A percentile compares a stretch with the other conserved stretches of the same genome.
phyloP scores from a whole-genome alignment of 1,284 basidiomycete species.

The Naganishia sp. region DNA sequence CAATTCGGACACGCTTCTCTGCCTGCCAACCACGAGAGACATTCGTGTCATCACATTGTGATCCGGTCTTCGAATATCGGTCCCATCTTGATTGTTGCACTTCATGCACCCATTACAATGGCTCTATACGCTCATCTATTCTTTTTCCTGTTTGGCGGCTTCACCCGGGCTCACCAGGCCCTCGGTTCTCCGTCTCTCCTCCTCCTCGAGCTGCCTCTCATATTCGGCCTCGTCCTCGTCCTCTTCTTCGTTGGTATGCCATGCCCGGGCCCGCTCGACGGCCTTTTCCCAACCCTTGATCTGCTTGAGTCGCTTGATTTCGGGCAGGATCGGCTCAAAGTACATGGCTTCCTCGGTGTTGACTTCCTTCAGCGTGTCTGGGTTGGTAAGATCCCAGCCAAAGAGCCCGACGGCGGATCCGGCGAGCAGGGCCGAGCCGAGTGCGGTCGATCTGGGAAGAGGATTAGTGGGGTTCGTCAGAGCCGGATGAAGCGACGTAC shows the following conservation, averaged over 20 bases:
- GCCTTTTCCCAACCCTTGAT: constrained; percentile 82
- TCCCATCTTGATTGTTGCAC: no score
- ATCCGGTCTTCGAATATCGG: no score
- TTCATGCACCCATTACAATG: no score
- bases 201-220: constrained; percentile 30
- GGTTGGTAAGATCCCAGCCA: constrained; percentile 88
- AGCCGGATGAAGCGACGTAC: constrained; percentile 57
- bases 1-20: no score
- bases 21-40: no score
- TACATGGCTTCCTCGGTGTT: constrained; percentile 78
- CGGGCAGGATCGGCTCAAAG: constrained; percentile 67
- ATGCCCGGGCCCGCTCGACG: constrained; percentile 73
- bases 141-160: constrained; percentile 9
- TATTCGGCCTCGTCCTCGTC: constrained; percentile 32
- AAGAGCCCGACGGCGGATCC: constrained; percentile 84
- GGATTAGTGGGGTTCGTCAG: constrained; percentile 16
- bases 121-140: background rate
- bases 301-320: constrained; percentile 62
- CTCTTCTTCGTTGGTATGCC: constrained; percentile 56
- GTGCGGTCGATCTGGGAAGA: constrained; percentile 74
- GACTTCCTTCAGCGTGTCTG: constrained; percentile 82
- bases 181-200: constrained; percentile 15
- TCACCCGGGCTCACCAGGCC: constrained; percentile 8
- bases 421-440: constrained; percentile 95
- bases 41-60: no score